phyloP scores from a whole-genome alignment of 2,329 filamentous ascomycete genomes.

The Colletotrichum gigasporum region DNA sequence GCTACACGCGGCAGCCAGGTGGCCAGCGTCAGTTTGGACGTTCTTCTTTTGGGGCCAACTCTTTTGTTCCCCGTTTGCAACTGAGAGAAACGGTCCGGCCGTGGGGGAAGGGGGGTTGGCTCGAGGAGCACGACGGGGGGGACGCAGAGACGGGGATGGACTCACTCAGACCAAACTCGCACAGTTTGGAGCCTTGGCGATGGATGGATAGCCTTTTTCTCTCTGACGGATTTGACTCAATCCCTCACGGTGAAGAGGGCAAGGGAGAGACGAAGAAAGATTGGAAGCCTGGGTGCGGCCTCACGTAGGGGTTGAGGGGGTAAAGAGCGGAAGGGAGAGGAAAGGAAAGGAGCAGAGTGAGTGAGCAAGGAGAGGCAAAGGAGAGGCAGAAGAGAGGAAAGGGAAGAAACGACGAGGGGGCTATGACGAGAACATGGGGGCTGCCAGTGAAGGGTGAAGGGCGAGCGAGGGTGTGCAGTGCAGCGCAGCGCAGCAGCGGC shows the following conservation, averaged over 20 bases:
- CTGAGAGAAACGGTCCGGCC: neutral
- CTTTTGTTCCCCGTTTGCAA: neutral
- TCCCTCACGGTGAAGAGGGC: neutral
- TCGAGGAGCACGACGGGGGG: neutral
- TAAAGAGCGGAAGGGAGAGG: neutral
- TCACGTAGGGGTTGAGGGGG: neutral
- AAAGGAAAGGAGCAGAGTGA: neutral
- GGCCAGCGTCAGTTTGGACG: slow-evolving; percentile 11
- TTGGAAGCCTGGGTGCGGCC: neutral
- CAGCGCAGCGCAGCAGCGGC: neutral
- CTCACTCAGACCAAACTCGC: neutral
- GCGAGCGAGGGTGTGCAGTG: no score
- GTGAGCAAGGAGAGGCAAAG: neutral
- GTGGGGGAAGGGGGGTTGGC: neutral
- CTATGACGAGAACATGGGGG: slow-evolving; percentile 47
- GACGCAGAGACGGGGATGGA: neutral
- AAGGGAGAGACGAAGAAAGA: neutral
- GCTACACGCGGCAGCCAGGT: neutral
- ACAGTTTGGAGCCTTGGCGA: neutral
- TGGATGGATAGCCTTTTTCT: neutral
- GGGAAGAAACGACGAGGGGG: neutral
- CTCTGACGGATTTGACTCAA: neutral
- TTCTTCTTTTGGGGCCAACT: neutral
- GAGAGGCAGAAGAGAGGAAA: neutral
- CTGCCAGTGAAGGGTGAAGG: no score